Conservation (phyloP, 2,329 filamentous ascomycete genomes). For the Phaeoacremonium minimum region DNA sequence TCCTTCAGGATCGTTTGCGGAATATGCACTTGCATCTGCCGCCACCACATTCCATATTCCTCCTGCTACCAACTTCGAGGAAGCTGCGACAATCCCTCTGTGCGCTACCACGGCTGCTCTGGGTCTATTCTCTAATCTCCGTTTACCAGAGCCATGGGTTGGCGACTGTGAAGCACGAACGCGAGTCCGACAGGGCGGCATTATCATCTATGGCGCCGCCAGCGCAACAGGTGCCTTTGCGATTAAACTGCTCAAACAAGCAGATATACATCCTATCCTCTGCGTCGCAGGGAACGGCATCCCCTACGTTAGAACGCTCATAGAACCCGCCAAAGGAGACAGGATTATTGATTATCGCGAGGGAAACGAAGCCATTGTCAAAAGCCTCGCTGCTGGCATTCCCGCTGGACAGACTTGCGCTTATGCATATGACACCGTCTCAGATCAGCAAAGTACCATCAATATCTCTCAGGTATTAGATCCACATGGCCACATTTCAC, state of each 20-base stretch:
- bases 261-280: conserved; percentile 51
- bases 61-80: conserved; percentile 21
- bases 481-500: neutral
- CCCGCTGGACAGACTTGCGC: no score
- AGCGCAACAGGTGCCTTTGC: conserved; percentile 48
- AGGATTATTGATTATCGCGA: conserved; percentile 49
- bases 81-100: conserved; percentile 42
- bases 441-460: neutral
- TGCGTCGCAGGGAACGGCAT: conserved; percentile 43
- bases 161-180: no score
- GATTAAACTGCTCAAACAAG: conserved; percentile 41
- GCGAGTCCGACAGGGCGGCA: conserved; percentile 3
- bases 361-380: no score
- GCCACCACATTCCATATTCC: conserved; percentile 23
- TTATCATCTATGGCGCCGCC: conserved; percentile 40
- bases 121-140: conserved; percentile 31
- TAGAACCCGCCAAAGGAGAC: conserved; percentile 43
- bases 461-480: neutral
- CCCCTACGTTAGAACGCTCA: conserved; percentile 36
- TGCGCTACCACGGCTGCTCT: conserved; percentile 39
- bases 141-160: conserved; percentile 35
- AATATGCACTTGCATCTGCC: conserved; percentile 21
- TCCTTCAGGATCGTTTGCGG: conserved; percentile 10
- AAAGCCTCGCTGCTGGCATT: conserved; percentile 33
- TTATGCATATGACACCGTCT: no score